Evolutionary conservation across 345 rosid genomes (phyloP), one percentile per base, ranked within the genome.

Genomic region (Trapa bicornis): DNA sequence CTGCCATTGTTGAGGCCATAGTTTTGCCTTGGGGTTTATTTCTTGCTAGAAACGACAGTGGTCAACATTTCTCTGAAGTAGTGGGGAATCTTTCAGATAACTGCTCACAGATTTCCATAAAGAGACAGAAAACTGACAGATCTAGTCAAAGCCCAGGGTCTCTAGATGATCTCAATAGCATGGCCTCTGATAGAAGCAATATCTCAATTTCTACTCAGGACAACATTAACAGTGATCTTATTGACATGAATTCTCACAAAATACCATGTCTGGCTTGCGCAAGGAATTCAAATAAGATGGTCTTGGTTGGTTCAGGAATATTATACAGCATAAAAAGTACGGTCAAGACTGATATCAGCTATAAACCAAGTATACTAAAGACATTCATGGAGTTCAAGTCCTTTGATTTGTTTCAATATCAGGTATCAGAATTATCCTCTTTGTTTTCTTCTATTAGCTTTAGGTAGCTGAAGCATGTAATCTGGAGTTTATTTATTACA

Each of bases 1-100:
- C 79, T 61, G 65, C 75, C 67, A 86, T 86, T 75, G 79, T 78
- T 33, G 98, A 92, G 86, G 96, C 87, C 50, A 45, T 79, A 47
- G 57, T 90, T 77, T 71, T 88, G 75, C 94, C 97, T 50, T 89
- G 89, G 93, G 82, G 83, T 75, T 77, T 93, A 68, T 73, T 76
- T 77, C 81, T 89, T 74, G 41, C 74, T 70, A 83, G 68, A 65
- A 80, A 78, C 69, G 82, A 77, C 72, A 85, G 75, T 70, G 71
- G 68, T 65, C 2, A 47, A 37, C 72, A 64, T 75, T 67, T 64
- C 16, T 69, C 61, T 64, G 64, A 72, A 45, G 67, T 48, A 72
- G 17, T 37, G 53, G 69, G 54, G 63, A 57, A 64, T 37, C 45
- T 29, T 50, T 9, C 60, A 29, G 11, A 65, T 68, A 70, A 62